Evolutionary conservation across 306 rosid genomes (phyloP).

Genomic region (Ziziphus jujuba): DNA sequence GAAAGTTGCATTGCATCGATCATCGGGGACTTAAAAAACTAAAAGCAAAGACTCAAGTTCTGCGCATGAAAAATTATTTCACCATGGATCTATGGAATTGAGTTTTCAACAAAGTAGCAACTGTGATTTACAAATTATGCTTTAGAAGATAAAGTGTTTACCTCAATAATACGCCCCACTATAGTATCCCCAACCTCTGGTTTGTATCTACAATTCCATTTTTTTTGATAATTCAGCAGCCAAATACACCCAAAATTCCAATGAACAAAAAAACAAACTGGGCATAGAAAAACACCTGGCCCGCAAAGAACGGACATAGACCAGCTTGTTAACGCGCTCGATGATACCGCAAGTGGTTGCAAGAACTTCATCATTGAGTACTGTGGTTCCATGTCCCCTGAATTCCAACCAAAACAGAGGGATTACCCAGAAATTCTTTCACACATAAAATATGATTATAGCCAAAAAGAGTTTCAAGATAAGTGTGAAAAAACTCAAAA

Average conservation of each 20-base stretch:
- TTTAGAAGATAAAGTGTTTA: constrained; percentile 12
- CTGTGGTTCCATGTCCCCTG: constrained; percentile 90
- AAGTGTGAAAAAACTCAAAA: not conserved
- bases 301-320: constrained; percentile 76
- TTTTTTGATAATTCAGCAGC: not conserved
- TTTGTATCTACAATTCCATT: constrained; percentile 56
- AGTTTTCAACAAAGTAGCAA: too few species aligned
- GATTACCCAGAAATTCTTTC: not conserved
- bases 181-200: constrained; percentile 94
- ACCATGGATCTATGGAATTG: too few species aligned
- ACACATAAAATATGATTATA: not conserved
- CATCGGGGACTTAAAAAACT: too few species aligned
- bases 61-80: too few species aligned
- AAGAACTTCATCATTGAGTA: constrained; percentile 64
- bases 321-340: constrained; percentile 88
- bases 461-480: not conserved
- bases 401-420: not conserved
- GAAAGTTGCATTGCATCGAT: too few species aligned
- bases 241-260: not conserved
- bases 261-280: not conserved
- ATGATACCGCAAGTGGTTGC: constrained; percentile 87
- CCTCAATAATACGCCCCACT: constrained; percentile 88
- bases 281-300: constrained; percentile 47
- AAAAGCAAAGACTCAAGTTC: too few species aligned
- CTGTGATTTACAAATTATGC: too few species aligned